Base-by-base conservation (phyloP, 2,329 filamentous ascomycete species). In the Venturia carpophila region DNA sequence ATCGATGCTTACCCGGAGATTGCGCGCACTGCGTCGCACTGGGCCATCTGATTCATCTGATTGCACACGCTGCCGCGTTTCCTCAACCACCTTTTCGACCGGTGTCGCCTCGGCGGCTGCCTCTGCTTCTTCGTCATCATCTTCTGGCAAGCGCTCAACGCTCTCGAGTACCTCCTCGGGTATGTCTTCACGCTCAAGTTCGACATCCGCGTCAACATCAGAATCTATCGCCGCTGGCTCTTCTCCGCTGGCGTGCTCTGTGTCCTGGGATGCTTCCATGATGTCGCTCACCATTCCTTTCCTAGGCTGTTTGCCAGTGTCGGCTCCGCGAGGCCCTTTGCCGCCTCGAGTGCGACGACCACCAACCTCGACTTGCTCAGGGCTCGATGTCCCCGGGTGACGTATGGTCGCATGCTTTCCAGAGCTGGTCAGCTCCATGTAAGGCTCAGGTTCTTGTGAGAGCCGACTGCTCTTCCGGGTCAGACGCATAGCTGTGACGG, bases 401-500 rank as follows among this genome's bases (percentile, higher is more conserved):
- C 85, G 76, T 5, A 83, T 77, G 64, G 83, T 74, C 66, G 80
- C 78, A 71, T 87, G 83, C 66, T 78, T 81, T 21, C 84, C 84
- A 9, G 84, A 86, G 68, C 83, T 81, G 3, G 84, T 83, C 56
- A 87, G 75, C 19, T 81, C 83, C 58, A 85, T 75, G 17, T 87
- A 79, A 42, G 83, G 79, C 43, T 82, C 80, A 34, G 82, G 79
- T 4, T 84, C 83, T 67, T 84, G 83, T 30, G 81, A 84, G 21
- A 84, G 78, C 58, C 85, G 84, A 71, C 83, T 85, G 68, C 80
- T 85, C 67, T 84, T 79, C 68, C 85, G 77, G 47, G 75, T 77
- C 39, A 72, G 74, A 0, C 69, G 71, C 19, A 70, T 68, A 66
- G 77, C 69, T 67, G 62, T 43, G 60, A 61, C 43, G 17, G 63